Conservation (phyloP, 2,329 filamentous ascomycete species). For the Colletotrichum coccodes region DNA sequence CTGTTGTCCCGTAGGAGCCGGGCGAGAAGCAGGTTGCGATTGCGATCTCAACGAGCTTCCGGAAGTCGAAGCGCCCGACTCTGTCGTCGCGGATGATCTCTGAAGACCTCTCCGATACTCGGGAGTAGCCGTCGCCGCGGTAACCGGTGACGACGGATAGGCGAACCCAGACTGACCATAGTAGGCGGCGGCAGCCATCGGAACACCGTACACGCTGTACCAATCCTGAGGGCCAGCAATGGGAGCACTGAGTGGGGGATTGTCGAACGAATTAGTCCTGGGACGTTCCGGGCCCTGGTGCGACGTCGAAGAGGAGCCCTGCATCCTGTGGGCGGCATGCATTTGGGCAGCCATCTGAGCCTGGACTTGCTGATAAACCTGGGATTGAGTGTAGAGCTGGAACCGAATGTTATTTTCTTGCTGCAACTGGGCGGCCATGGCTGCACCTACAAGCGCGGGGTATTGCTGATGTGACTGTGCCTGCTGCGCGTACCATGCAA, state of each 20-base stretch:
- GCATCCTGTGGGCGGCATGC: constrained; percentile 33
- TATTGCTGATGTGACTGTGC: constrained; percentile 50
- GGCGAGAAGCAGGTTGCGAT: constrained; percentile 71
- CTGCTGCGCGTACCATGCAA: constrained; percentile 59
- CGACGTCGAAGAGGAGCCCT: constrained; percentile 18
- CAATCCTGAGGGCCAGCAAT: constrained; percentile 60
- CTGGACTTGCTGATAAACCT: constrained; percentile 34
- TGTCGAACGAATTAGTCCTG: constrained; percentile 72
- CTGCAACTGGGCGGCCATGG: constrained; percentile 36
- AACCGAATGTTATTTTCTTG: constrained; percentile 31
- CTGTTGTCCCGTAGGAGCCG: constrained; percentile 34
- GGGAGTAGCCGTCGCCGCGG: constrained; percentile 48
- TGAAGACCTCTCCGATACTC: constrained; percentile 69
- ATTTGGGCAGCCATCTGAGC: constrained; percentile 33
- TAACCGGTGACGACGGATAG: constrained; percentile 66
- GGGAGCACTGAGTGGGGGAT: constrained; percentile 67
- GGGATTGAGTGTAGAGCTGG: constrained; percentile 35
- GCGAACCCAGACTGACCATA: constrained; percentile 62
- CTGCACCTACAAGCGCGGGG: constrained; percentile 36
- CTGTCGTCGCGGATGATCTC: constrained; percentile 60
- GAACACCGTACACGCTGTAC: constrained; percentile 60
- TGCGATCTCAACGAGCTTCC: constrained; percentile 71
- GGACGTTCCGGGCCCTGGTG: constrained; percentile 57
- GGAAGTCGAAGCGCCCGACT: constrained; percentile 56
- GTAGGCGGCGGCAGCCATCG: constrained; percentile 49